These are phyloP conservation scores for Nymphaea thermarum DNA, from an alignment of 164 flowering plant genomes.

Conservation along the genomic window DNA sequence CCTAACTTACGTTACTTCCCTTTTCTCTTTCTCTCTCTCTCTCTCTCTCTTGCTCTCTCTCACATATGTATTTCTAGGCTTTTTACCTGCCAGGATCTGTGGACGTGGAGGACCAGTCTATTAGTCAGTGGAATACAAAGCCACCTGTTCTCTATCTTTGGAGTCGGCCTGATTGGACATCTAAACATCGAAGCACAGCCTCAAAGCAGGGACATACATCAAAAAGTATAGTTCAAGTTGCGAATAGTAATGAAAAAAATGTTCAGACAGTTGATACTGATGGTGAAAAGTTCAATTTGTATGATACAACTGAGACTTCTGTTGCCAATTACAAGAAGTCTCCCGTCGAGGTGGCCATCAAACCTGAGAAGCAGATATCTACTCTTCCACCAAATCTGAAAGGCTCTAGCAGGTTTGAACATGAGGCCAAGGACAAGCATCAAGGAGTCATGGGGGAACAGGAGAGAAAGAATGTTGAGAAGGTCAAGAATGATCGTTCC, in stretches of 20 bases:
- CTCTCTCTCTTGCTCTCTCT: constrained; percentile 1
- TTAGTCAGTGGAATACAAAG: constrained; percentile 63
- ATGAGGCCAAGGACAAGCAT: neutral
- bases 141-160: constrained; percentile 72
- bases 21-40: neutral
- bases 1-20: neutral
- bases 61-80: constrained; percentile 29
- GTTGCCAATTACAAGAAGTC: constrained; percentile 19
- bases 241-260: neutral
- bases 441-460: neutral
- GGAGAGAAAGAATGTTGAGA: neutral
- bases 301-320: constrained; percentile 2
- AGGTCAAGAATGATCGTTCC: too few relatives aligned
- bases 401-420: neutral
- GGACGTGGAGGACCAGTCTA: constrained; percentile 46
- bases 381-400: neutral
- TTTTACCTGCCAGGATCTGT: constrained; percentile 87
- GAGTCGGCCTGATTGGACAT: constrained; percentile 71
- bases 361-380: neutral
- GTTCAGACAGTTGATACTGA: constrained; percentile 10
- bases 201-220: constrained; percentile 34
- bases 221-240: neutral
- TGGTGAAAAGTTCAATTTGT: constrained; percentile 3
- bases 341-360: constrained; percentile 14
- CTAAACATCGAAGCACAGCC: constrained; percentile 47